Conservation (phyloP, 139 green algal species). For the Volvox africanus region DNA sequence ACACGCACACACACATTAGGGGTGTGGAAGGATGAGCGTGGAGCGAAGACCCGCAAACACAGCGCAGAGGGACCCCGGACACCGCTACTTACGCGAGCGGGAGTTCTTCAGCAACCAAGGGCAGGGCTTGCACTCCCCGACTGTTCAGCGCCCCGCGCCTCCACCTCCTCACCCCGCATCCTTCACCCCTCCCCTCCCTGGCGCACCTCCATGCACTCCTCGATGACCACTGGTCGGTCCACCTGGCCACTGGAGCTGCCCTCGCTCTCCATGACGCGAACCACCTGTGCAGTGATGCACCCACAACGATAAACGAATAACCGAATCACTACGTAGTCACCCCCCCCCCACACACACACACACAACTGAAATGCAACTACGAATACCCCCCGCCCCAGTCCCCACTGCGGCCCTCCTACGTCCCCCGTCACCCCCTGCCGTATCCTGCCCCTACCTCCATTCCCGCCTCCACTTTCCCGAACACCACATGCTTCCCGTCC, state of each 20-base stretch:
- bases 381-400: not conserved
- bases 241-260: constrained; percentile 19
- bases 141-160: not conserved
- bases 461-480: constrained; percentile 46
- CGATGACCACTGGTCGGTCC: constrained; percentile 22
- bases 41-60: too few relatives aligned
- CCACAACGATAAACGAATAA: not conserved
- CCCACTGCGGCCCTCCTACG: not conserved
- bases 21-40: not conserved
- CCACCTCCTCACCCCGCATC: not conserved
- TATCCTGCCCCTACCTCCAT: constrained; percentile 14
- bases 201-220: constrained; percentile 28
- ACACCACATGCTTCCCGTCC: constrained; percentile 69
- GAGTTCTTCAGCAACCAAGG: too few relatives aligned
- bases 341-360: not conserved
- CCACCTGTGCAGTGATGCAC: not conserved
- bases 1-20: too few relatives aligned
- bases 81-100: too few relatives aligned
- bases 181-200: not conserved
- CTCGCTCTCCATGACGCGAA: constrained; percentile 36
- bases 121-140: not conserved
- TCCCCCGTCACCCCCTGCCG: not conserved
- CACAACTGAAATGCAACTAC: too few relatives aligned
- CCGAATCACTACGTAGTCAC: too few relatives aligned
- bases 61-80: not conserved